phyloP scores from a whole-genome alignment of 768 basidiomycete species.

The Russula abietina region DNA sequence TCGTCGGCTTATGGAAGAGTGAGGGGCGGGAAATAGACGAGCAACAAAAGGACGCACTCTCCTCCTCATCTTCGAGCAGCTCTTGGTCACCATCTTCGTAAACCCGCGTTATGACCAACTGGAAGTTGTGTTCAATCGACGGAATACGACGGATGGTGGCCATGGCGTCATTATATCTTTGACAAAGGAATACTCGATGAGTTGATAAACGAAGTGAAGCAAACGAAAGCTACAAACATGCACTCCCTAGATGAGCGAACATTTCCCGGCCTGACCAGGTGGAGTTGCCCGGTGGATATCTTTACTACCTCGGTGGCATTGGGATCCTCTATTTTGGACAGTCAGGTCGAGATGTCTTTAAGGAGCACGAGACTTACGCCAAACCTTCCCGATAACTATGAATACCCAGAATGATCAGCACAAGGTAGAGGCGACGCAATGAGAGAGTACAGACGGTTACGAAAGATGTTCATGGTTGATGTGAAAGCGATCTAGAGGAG shows the following conservation, averaged over 20 bases:
- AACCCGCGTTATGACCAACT: constrained; percentile 92
- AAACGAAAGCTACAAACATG: constrained; percentile 59
- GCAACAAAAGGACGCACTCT: constrained; percentile 45
- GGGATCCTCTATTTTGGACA: constrained; percentile 65
- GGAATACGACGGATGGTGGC: constrained; percentile 85
- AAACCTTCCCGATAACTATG: constrained; percentile 79
- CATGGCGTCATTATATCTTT: constrained; percentile 92
- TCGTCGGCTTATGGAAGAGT: constrained; percentile 64
- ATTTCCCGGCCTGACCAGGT: constrained; percentile 84
- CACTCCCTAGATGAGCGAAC: constrained; percentile 92
- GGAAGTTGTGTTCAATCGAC: constrained; percentile 70
- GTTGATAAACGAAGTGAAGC: background rate
- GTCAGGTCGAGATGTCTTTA: constrained; percentile 6
- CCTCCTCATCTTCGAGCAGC: constrained; percentile 88
- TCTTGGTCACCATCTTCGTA: constrained; percentile 98
- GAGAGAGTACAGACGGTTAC: constrained; percentile 52
- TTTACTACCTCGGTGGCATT: constrained; percentile 94
- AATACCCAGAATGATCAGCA: constrained; percentile 25
- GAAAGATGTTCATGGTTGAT: constrained; percentile 78
- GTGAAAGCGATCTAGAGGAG: constrained; percentile 24
- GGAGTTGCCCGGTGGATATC: constrained; percentile 86
- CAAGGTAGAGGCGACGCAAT: constrained; percentile 11
- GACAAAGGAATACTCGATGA: background rate
- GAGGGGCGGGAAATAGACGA: constrained; percentile 8
- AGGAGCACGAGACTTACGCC: constrained; percentile 59